Evolutionary conservation across 2,329 filamentous ascomycete species (phyloP).

Genomic region (Colletotrichum sp.): DNA sequence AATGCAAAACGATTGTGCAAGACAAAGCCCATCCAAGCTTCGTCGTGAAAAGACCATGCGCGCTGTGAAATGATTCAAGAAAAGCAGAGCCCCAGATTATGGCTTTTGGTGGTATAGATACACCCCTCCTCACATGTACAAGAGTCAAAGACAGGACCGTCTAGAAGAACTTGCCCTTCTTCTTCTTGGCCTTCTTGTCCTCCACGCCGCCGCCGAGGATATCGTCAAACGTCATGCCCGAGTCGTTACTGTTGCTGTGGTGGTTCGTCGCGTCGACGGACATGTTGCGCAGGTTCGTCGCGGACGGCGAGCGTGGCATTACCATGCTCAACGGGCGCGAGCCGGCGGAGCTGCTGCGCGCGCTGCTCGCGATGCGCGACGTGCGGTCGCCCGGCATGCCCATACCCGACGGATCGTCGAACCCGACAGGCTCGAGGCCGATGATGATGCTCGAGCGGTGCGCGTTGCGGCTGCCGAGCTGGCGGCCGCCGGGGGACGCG

Average conservation of each 20-base stretch:
- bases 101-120: conserved; percentile 11
- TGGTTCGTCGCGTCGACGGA: conserved; percentile 24
- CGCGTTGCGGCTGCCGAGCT: conserved; percentile 30
- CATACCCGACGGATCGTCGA: conserved; percentile 1
- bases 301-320: conserved; percentile 34
- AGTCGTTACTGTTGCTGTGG: conserved; percentile 29
- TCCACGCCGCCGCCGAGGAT: conserved; percentile 44
- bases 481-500: conserved; percentile 38
- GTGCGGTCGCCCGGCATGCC: conserved; percentile 19
- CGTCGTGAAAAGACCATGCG: background rate
- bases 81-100: background rate
- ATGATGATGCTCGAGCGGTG: conserved; percentile 48
- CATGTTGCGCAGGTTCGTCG: conserved; percentile 34
- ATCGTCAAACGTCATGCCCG: conserved; percentile 50
- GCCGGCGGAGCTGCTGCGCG: conserved; percentile 28
- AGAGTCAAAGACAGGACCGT: background rate
- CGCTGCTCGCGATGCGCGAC: conserved; percentile 26
- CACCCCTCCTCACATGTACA: background rate
- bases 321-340: conserved; percentile 18
- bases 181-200: conserved; percentile 38
- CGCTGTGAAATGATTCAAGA: background rate
- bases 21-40: background rate
- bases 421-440: conserved; percentile 43
- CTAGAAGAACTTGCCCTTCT: conserved; percentile 46
- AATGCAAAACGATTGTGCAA: background rate